Base-by-base conservation (phyloP, 495 filamentous ascomycete genomes). In the Cetradonia linearis region DNA sequence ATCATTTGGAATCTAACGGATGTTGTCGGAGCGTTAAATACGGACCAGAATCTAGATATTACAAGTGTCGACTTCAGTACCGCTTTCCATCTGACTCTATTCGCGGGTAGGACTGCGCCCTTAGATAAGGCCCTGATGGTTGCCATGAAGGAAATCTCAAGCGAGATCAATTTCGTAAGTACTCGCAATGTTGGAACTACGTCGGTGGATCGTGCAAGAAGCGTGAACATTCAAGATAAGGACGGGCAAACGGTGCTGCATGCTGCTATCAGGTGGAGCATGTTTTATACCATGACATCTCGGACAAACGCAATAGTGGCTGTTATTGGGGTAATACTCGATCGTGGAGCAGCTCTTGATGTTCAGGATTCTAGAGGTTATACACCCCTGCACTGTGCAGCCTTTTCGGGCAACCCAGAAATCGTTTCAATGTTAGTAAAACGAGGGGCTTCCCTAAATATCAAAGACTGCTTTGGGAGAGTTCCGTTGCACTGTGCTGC, bases 191-290 rank as follows among this genome's bases (percentile, higher is more conserved):
- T 42, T 13, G 23, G 27, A n/a, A 1, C 11, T 20, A 31, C 30
- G 33, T 27, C 37, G 18, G 23, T 80, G 46, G 72, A 75, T 4
- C 71, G 69, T 23, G 71, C 70, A 4, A 70, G 72, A 1, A 65
- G 78, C 48, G 68, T 78, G 49, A 71, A 80, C 62, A 67, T 67
- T 38, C 62, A 70, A 20, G 68, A 70, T 50, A 55, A 59, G 16
- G 62, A 56, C 16, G 73, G 71, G 2, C 64, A 71, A 30, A 73
- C 71, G 1, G 72, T 74, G n/a, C 64, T 80, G 7, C 36, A 55
- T 34, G 9, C 55, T n/a, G 62, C 62, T 16, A 42, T 34, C 16
- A 1, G 13, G 1, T 7, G 25, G 25, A 64, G 60, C 11, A 11
- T 38, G 1, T 18, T 62, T 9, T 59, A 62, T 20, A 5, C 33